These are phyloP conservation scores for Pseudoturritis turrita DNA, from an alignment of 345 rosid genomes.

Conservation along the genomic window DNA sequence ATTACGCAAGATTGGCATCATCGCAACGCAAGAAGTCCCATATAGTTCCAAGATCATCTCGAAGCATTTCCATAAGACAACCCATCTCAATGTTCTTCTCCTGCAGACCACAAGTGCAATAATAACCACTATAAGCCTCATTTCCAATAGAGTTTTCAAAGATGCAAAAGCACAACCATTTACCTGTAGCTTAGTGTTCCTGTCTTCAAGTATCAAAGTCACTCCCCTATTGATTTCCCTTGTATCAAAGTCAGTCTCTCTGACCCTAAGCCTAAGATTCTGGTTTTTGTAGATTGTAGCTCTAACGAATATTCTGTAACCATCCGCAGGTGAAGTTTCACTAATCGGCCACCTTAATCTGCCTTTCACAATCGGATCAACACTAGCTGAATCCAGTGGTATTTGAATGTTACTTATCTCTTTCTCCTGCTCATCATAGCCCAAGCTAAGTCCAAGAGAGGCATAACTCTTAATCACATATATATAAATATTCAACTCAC, in stretches of 20 bases:
- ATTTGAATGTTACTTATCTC: constrained; percentile 39
- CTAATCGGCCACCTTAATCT: constrained; percentile 58
- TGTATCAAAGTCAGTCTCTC: constrained; percentile 39
- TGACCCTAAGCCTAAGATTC: constrained; percentile 38
- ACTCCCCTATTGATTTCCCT: constrained; percentile 35
- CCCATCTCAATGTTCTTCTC: constrained; percentile 13
- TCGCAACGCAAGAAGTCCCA: constrained; percentile 14
- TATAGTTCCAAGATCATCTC: background rate
- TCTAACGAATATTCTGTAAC: constrained; percentile 37
- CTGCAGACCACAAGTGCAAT: constrained; percentile 12
- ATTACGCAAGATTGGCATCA: background rate
- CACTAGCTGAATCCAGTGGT: constrained; percentile 39
- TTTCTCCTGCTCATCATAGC: constrained; percentile 39
- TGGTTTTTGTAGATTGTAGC: constrained; percentile 31
- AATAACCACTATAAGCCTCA: background rate
- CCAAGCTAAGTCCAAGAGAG: background rate
- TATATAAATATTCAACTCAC: constrained; percentile 29
- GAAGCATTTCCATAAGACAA: constrained; percentile 3
- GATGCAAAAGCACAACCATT: background rate
- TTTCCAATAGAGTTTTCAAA: background rate
- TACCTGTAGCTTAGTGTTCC: constrained; percentile 33
- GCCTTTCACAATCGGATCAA: constrained; percentile 52
- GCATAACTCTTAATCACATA: background rate
- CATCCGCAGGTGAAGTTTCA: too few relatives aligned
- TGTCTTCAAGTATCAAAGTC: constrained; percentile 40